These are phyloP conservation scores for Termitomyces sp. DNA, from an alignment of 768 basidiomycete genomes.

Conservation along the genomic window DNA sequence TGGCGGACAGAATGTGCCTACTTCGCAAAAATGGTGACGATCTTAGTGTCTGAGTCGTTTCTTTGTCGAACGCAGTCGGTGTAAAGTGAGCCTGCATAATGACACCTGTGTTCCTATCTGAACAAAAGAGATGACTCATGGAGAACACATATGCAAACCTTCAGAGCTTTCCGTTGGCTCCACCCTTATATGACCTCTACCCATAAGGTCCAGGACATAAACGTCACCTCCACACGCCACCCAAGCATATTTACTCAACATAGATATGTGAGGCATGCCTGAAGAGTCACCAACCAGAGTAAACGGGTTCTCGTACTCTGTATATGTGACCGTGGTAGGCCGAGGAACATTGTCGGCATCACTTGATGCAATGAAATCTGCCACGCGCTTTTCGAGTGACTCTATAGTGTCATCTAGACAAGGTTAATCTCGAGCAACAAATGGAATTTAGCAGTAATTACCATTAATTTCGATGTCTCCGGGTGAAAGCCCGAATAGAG, in stretches of 20 bases:
- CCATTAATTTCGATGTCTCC: conserved; percentile 56
- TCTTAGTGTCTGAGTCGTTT: conserved; percentile 38
- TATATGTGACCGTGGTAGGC: conserved; percentile 63
- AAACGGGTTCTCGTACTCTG: conserved; percentile 75
- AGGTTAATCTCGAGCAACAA: conserved; percentile 1
- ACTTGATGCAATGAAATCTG: conserved; percentile 19
- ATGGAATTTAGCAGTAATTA: conserved; percentile 16
- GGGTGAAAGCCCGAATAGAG: conserved; percentile 83
- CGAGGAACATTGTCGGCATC: conserved; percentile 36
- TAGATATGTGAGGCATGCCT: conserved; percentile 48
- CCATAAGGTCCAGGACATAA: conserved; percentile 74
- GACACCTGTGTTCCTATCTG: conserved; percentile 6
- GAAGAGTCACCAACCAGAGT: conserved; percentile 43
- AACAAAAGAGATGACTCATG: not conserved
- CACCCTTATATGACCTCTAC: conserved; percentile 62
- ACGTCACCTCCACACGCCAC: conserved; percentile 68
- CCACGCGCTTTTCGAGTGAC: conserved; percentile 38
- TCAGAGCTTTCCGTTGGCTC: conserved; percentile 35
- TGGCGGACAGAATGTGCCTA: conserved; percentile 48
- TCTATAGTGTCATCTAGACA: conserved; percentile 46
- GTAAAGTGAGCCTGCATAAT: conserved; percentile 50
- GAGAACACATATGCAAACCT: conserved; percentile 18
- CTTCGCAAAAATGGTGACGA: conserved; percentile 50
- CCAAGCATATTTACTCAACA: conserved; percentile 65
- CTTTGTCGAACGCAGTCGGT: conserved; percentile 40